Base-by-base conservation (phyloP, 2,329 filamentous ascomycete species). In the Epichloe sp. region DNA sequence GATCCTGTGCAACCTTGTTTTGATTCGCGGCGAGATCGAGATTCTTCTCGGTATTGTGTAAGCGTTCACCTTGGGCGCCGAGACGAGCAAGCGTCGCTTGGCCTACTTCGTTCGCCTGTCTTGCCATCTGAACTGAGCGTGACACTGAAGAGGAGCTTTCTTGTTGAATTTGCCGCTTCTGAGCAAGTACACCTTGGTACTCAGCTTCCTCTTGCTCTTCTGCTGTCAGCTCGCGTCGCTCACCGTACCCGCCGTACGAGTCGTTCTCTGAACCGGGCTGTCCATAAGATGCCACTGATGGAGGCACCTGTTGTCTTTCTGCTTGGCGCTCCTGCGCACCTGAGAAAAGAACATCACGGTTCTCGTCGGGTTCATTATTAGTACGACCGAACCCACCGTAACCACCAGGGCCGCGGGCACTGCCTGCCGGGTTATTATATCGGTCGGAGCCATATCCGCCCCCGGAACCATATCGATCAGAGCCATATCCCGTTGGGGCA, bases 41-140 rank as follows among this genome's bases (percentile, higher is more conserved):
- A 60, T 91, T 88, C 66, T 80, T 80, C 66, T 95, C 87, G 0
- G 85, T 87, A 62, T 90, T 88, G 63, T 90, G 80, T 51, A 95
- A 77, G 15, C 84, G 78, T 63, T 95, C 88, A 53, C 85, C 85
- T 65, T 95, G 89, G 14, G 77, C 80, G 49, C 83, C 86, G 12
- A 95, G 78, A 52, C 85, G 77, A 40, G 80, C 83, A 38, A 91
- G 74, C 0, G 86, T 90, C 48, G 80, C 78, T 23, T 82, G 77
- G 44, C 85, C 86, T 35, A 90, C 65, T 51, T 70, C 68, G 38
- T 69, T 69, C 43, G 65, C 66, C 79, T 69, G 67, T 23, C 66
- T 58, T 14, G 68, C 68, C 66, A 69, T 68, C 54, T 67, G 64
- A 3, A 70, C 65, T 12, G 68, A 68, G 38, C 68, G 65, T 15